Conservation (phyloP, 2,329 filamentous ascomycete species). For the Albophoma yamanashiensis region DNA sequence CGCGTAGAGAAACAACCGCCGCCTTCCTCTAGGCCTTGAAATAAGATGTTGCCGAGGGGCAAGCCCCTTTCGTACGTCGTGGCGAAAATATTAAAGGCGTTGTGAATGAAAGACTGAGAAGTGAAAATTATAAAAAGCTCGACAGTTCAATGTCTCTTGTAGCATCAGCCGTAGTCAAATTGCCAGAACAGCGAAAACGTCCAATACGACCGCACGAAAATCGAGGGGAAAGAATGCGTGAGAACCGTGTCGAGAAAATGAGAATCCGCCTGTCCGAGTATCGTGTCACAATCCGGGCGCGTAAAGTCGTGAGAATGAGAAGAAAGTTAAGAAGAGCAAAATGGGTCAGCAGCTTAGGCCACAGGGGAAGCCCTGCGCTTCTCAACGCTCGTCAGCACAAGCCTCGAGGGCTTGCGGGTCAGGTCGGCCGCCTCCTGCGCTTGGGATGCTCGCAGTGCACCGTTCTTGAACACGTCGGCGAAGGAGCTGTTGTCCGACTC, state of each 20-base stretch:
- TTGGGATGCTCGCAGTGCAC: conserved; percentile 39
- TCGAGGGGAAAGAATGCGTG: not conserved
- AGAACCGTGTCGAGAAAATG: conserved; percentile 11
- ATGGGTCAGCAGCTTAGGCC: conserved; percentile 10
- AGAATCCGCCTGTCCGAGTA: conserved; percentile 21
- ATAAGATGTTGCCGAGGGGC: not conserved
- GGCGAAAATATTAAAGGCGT: conserved; percentile 14
- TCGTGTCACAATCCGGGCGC: conserved; percentile 27
- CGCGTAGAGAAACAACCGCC: not conserved
- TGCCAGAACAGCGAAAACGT: not conserved
- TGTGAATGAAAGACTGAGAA: conserved; percentile 28
- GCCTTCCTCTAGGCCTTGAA: not conserved
- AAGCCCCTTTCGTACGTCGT: conserved; percentile 14
- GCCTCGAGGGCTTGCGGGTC: conserved; percentile 73
- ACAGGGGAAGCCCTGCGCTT: conserved; percentile 57
- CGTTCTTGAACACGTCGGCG: conserved; percentile 55
- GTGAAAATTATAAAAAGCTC: conserved; percentile 24
- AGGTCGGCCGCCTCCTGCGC: conserved; percentile 41
- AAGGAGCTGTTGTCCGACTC: conserved; percentile 50
- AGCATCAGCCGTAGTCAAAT: not conserved
- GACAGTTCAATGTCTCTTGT: conserved; percentile 6
- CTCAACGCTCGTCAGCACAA: conserved; percentile 80
- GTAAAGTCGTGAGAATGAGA: conserved; percentile 23
- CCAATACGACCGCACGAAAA: conserved; percentile 1
- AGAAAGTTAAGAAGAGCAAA: conserved; percentile 10